These are phyloP conservation scores for Nowakowskiella sp. DNA, from an alignment of 192 early-diverging fungal species.

Conservation along the genomic window DNA sequence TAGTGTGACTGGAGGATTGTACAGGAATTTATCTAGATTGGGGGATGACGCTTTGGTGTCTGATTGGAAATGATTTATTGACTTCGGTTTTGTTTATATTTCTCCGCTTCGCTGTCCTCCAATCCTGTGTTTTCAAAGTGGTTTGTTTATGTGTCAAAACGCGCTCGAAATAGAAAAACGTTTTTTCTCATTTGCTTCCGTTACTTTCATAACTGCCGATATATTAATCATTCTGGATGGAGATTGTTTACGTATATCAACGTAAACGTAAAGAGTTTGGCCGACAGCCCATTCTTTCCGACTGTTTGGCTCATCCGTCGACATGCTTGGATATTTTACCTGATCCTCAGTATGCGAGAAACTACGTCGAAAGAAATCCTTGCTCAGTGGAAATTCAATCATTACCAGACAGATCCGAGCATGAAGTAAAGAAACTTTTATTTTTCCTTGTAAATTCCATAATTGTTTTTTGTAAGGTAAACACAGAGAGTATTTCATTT, in stretches of 20 bases:
- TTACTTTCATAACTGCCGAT: too few species aligned
- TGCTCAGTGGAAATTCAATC: slow-evolving; percentile 38
- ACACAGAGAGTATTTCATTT: slow-evolving; percentile 45
- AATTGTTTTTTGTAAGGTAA: slow-evolving; percentile 36
- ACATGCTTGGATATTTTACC: slow-evolving; percentile 27
- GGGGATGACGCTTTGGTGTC: too few species aligned
- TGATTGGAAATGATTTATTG: too few species aligned
- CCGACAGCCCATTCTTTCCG: slow-evolving; percentile 40
- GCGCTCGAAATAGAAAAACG: too few species aligned
- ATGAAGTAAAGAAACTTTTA: slow-evolving; percentile 36
- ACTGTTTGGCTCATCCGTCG: slow-evolving; percentile 27
- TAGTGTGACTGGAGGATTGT: too few species aligned
- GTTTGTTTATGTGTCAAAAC: too few species aligned
- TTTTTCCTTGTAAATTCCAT: neutral
- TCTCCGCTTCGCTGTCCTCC: too few species aligned
- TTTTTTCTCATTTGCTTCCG: too few species aligned
- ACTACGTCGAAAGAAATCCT: slow-evolving; percentile 47
- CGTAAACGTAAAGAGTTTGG: slow-evolving; percentile 52
- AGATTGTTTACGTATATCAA: slow-evolving; percentile 59
- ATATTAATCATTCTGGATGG: too few species aligned
- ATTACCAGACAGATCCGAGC: slow-evolving; percentile 48
- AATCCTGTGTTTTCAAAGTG: too few species aligned
- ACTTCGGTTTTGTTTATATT: too few species aligned
- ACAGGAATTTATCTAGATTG: too few species aligned
- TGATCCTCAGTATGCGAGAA: slow-evolving; percentile 38